Conservation (phyloP, 164 flowering plant species). For the Magnolia kwangsiensis region DNA sequence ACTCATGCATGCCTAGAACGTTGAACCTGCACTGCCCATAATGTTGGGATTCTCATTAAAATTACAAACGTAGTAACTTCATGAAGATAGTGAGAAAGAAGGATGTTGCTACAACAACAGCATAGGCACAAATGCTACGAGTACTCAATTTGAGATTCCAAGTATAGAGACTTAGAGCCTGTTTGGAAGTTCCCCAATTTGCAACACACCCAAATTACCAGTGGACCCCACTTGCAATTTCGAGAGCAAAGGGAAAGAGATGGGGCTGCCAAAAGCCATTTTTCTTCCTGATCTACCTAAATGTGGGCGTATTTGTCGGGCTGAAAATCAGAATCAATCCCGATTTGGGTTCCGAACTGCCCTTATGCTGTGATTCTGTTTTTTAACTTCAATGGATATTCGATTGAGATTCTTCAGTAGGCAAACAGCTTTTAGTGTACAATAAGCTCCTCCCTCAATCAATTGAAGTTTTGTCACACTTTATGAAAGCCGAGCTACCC, state of each 20-base stretch:
- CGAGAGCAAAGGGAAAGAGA: no score
- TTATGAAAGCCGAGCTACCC: no score
- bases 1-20: slow-evolving; percentile 95
- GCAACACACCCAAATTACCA: not conserved
- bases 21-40: slow-evolving; percentile 67
- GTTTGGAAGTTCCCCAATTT: not conserved
- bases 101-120: not conserved
- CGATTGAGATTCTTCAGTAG: no score
- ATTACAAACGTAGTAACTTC: slow-evolving; percentile 2
- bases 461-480: no score
- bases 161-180: not conserved
- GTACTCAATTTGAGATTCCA: not conserved
- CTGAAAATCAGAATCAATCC: no score
- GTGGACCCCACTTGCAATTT: no score
- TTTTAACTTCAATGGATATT: no score
- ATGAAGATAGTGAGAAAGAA: not conserved
- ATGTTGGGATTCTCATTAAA: slow-evolving; percentile 11
- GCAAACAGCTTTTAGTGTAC: no score
- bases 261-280: not conserved
- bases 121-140: not conserved
- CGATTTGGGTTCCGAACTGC: no score
- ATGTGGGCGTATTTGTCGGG: no score
- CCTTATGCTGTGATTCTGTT: no score
- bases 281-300: not conserved
- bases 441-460: no score